A percentile compares a stretch with the other conserved stretches of the same genome.
phyloP scores from a whole-genome alignment of 345 rosid genomes.

The Crucihimalaya himalaica region DNA sequence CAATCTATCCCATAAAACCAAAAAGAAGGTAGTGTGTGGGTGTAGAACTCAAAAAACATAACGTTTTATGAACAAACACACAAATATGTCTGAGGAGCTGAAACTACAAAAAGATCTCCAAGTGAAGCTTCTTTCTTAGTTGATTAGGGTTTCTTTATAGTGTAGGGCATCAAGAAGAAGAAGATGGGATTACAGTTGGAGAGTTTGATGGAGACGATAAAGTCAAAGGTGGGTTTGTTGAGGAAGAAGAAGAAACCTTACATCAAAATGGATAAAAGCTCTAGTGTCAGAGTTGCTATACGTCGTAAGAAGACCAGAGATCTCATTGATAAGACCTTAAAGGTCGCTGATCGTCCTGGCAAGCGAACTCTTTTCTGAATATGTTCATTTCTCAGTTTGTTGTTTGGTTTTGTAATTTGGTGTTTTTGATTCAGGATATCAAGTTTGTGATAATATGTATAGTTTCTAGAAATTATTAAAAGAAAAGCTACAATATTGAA shows the following conservation, averaged over 20 bases:
- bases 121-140: neutral
- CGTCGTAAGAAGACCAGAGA: slow-evolving; percentile 81
- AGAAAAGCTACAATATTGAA: neutral
- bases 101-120: slow-evolving; percentile 3
- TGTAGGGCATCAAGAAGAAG: neutral
- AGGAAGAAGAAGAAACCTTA: slow-evolving; percentile 70
- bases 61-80: slow-evolving; percentile 6
- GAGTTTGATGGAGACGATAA: slow-evolving; percentile 76
- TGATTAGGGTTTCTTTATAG: neutral
- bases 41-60: slow-evolving; percentile 18
- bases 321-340: slow-evolving; percentile 79
- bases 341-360: slow-evolving; percentile 79
- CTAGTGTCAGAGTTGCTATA: slow-evolving; percentile 93
- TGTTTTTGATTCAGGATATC: slow-evolving; percentile 13
- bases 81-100: slow-evolving; percentile 6
- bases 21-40: neutral
- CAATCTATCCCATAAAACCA: neutral
- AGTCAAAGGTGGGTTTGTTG: slow-evolving; percentile 75
- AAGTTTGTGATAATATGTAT: slow-evolving; percentile 22
- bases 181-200: slow-evolving; percentile 74
- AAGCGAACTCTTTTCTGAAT: slow-evolving; percentile 50
- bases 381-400: neutral
- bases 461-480: slow-evolving; percentile 18
- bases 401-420: neutral
- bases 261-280: slow-evolving; percentile 85